Base-by-base conservation (phyloP, 805 yeast genomes). In the Metschnikowia drakensbergensis region DNA sequence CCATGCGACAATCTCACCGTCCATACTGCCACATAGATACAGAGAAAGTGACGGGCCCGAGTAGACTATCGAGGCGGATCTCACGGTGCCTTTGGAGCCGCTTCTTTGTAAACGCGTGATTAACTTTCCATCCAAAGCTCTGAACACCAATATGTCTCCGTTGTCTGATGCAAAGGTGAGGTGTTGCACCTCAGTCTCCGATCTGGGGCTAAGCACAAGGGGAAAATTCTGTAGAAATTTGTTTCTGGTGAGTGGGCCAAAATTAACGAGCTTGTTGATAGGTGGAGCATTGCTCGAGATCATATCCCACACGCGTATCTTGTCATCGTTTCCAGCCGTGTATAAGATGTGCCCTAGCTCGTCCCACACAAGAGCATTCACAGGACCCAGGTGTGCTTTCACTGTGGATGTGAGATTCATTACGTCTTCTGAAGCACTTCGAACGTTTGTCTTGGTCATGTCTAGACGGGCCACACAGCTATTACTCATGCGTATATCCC, bases 401-500 rank as follows among this genome's bases (percentile, higher is more conserved):
- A 76, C 69, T 8, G 72, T 57, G 3, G 64, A 57, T 23, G 59
- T 58, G 22, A 70, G 55, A 50, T 71, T 70, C 31, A 61, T 60
- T 5, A 48, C 27, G 23, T 52, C 58, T 10, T 39, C 35, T 3
- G 25, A 25, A 22, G 54, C 52, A 8, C 50, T 47, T 25, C 51
- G 54, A 47, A 50, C 50, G 40, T 67, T 70, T 1, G 82, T 75
- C 13, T 75, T 66, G 36, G 74, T 64, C 71, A 81, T 70, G 59
- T 88, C 91, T 49, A 88, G 65, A 11, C 82, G 74, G 38, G 82
- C 75, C 25, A 88, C 64, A 58, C 88, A 84, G 32, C 85, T 77
- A 13, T 74, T 72, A 25, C 88, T 79, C 42, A 86, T 68, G 41
- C 98, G 68, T 8, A 89, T 77, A 62, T 91, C 98, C 97, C 97